Evolutionary conservation across 768 basidiomycete genomes (phyloP).

Genomic region (Lyophyllum decastes): DNA sequence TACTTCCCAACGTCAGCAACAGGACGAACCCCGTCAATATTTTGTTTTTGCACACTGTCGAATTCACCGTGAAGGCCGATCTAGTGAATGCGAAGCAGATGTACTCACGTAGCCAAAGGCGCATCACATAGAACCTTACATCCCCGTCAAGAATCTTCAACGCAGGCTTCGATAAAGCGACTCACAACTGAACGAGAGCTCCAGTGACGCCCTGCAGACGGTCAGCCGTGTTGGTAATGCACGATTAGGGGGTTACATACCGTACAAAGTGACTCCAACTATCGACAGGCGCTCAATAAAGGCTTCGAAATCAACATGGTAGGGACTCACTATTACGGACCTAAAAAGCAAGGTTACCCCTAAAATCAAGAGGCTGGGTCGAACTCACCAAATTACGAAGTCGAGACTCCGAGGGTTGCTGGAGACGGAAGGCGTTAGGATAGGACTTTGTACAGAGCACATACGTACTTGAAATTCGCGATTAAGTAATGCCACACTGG

Average conservation of each 20-base stretch:
- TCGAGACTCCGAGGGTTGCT: slow-evolving; percentile 24
- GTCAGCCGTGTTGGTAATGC: slow-evolving; percentile 2
- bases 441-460: neutral
- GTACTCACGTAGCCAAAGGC: slow-evolving; percentile 47
- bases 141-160: neutral
- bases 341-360: slow-evolving; percentile 18
- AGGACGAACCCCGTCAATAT: slow-evolving; percentile 31
- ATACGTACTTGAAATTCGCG: slow-evolving; percentile 18
- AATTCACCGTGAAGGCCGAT: neutral
- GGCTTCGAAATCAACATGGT: too few relatives aligned
- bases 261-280: slow-evolving; percentile 50
- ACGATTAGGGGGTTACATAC: slow-evolving; percentile 27
- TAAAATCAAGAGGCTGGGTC: neutral
- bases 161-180: neutral
- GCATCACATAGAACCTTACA: slow-evolving; percentile 47
- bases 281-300: neutral
- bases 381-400: slow-evolving; percentile 27
- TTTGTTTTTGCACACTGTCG: slow-evolving; percentile 42
- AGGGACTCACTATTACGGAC: slow-evolving; percentile 37
- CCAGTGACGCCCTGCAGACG: slow-evolving; percentile 46
- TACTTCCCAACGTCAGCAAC: slow-evolving; percentile 31
- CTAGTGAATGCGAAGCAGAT: neutral
- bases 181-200: slow-evolving; percentile 51
- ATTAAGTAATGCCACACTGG: slow-evolving; percentile 21
- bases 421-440: neutral